Evolutionary conservation across 139 green algal genomes (phyloP).

Genomic region (Chlorella sp.): DNA sequence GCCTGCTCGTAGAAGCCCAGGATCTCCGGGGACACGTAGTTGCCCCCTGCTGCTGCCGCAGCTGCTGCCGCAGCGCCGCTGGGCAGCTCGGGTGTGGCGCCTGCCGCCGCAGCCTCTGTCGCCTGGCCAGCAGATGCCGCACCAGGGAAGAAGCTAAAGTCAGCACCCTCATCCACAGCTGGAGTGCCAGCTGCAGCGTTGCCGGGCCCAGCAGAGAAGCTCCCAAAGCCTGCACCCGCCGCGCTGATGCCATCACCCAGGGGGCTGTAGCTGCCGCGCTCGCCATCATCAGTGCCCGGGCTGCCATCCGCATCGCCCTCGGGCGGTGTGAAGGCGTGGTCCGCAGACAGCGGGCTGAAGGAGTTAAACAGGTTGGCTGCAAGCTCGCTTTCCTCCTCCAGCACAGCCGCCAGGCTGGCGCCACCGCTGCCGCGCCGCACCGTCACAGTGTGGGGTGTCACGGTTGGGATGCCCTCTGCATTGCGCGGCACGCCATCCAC

Average conservation of each 20-base stretch:
- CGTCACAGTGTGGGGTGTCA: constrained; percentile 43
- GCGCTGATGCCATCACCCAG: too few relatives aligned
- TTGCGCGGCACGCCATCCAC: constrained; percentile 30
- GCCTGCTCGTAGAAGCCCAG: constrained; percentile 38
- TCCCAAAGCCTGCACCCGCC: background rate
- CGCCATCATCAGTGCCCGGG: background rate
- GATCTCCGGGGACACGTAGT: constrained; percentile 24
- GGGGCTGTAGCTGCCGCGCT: background rate
- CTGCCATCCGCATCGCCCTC: background rate
- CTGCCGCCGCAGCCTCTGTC: background rate
- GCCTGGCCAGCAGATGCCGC: background rate
- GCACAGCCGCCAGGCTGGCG: background rate
- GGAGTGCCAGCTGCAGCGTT: background rate
- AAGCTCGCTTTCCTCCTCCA: background rate
- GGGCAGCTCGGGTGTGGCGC: background rate
- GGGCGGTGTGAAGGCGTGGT: background rate
- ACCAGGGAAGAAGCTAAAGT: constrained; percentile 32
- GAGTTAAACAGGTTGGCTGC: constrained; percentile 30
- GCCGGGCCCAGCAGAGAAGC: background rate
- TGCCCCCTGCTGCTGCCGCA: background rate
- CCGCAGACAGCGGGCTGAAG: constrained; percentile 8
- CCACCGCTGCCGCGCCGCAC: constrained; percentile 21
- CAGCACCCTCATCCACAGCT: background rate
- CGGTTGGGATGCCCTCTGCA: constrained; percentile 14
- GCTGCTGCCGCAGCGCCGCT: background rate